A percentile compares a stretch with the other conserved stretches of the same genome.
phyloP scores from a whole-genome alignment of 1,139 yeast species.

The Candida albicans region DNA sequence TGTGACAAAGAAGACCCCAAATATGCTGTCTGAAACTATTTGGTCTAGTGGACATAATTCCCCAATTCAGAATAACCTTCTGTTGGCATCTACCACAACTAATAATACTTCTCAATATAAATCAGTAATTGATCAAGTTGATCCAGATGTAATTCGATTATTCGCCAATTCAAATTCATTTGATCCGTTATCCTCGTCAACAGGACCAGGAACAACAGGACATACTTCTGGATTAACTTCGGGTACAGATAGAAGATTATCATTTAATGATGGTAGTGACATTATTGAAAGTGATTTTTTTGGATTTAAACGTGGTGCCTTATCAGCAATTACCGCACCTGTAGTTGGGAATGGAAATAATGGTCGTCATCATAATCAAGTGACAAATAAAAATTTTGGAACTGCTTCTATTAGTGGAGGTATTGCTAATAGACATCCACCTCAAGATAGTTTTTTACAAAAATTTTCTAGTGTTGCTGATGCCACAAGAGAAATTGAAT shows the following conservation, averaged over 20 bases:
- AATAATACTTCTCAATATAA: conserved; percentile 24
- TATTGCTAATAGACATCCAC: conserved; percentile 47
- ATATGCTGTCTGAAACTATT: conserved; percentile 35
- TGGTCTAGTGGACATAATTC: conserved; percentile 35
- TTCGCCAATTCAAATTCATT: conserved; percentile 17
- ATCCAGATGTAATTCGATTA: conserved; percentile 50
- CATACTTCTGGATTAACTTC: background rate
- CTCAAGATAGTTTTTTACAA: conserved; percentile 55
- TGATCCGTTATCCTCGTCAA: conserved; percentile 12
- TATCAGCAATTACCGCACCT: conserved; percentile 49
- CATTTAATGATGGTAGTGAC: conserved; percentile 49
- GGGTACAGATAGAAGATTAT: conserved; percentile 26
- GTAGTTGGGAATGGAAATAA: conserved; percentile 16
- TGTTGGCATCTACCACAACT: conserved; percentile 7
- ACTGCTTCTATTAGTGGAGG: conserved; percentile 67
- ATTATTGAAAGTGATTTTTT: conserved; percentile 42
- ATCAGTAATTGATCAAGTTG: conserved; percentile 39
- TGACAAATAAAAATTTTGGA: conserved; percentile 36
- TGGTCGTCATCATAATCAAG: conserved; percentile 3
- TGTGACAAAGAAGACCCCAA: background rate
- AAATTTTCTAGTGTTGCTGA: conserved; percentile 77
- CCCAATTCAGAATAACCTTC: conserved; percentile 25
- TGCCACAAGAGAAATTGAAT: conserved; percentile 74
- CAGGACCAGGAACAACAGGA: conserved; percentile 1
- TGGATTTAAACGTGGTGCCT: conserved; percentile 48